phyloP scores from a whole-genome alignment of 2,329 filamentous ascomycete genomes.

The Dothidotthia symphoricarpi region DNA sequence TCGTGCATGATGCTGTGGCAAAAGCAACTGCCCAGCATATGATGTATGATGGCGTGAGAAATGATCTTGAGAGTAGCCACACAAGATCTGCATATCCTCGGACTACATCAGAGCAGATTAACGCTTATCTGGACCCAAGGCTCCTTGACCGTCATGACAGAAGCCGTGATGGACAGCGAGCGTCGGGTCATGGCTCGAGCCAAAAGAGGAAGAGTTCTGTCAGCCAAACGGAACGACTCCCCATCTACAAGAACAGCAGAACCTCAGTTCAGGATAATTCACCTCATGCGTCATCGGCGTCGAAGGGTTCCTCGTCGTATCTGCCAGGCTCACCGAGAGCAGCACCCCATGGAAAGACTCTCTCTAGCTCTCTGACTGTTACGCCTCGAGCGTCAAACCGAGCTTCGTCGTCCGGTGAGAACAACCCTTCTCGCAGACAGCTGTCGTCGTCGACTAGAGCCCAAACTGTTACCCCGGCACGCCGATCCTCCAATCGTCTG shows the following conservation, averaged over 20 bases:
- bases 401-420: not conserved
- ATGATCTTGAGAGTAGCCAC: too few species aligned
- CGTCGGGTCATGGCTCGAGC: not conserved
- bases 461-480: not conserved
- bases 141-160: not conserved
- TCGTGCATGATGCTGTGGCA: too few species aligned
- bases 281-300: not conserved
- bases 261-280: constrained; percentile 2
- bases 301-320: not conserved
- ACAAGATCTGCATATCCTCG: too few species aligned
- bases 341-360: not conserved
- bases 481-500: constrained; percentile 4
- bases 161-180: not conserved
- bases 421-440: constrained; percentile 2
- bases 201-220: constrained; percentile 14
- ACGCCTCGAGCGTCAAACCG: not conserved
- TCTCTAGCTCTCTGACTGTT: not conserved
- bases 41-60: too few species aligned
- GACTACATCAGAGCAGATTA: too few species aligned
- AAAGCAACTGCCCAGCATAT: too few species aligned
- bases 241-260: constrained; percentile 10
- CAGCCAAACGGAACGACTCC: not conserved
- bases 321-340: not conserved
- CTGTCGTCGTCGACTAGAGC: not conserved
- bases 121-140: not conserved